A percentile compares a stretch with the other conserved stretches of the same genome.
phyloP scores from a whole-genome alignment of 1,139 yeast genomes.

The Blastobotrys apis region DNA sequence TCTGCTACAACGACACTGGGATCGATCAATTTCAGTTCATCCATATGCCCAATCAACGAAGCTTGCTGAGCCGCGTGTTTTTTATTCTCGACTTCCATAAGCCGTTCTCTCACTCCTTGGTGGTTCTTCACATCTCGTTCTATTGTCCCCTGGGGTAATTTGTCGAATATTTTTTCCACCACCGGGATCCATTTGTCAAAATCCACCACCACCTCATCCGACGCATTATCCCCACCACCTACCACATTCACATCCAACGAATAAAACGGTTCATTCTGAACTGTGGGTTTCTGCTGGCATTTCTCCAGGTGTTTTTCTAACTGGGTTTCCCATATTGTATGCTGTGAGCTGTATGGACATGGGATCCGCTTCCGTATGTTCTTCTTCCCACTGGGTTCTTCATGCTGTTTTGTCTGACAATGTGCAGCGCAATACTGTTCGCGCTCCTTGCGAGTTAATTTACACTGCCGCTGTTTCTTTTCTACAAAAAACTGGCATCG shows the following conservation, averaged over 20 bases:
- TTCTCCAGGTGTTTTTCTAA: slow-evolving; percentile 54
- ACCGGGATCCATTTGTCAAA: slow-evolving; percentile 21
- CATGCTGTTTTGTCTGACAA: too few species aligned
- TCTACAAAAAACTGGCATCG: slow-evolving; percentile 15
- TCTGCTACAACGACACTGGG: slow-evolving; percentile 52
- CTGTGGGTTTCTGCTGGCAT: slow-evolving; percentile 48
- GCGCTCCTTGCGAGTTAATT: slow-evolving; percentile 53
- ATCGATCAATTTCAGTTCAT: slow-evolving; percentile 41
- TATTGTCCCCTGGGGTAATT: too few species aligned
- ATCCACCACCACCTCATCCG: slow-evolving; percentile 1
- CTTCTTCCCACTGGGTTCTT: slow-evolving; percentile 6
- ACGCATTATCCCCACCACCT: background rate
- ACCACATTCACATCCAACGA: slow-evolving; percentile 39
- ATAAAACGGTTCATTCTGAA: slow-evolving; percentile 44
- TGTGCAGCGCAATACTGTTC: slow-evolving; percentile 64
- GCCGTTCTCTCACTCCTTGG: slow-evolving; percentile 39
- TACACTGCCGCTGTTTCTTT: slow-evolving; percentile 44
- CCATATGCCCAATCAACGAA: slow-evolving; percentile 69
- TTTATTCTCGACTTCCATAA: slow-evolving; percentile 49
- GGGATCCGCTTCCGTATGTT: slow-evolving; percentile 49
- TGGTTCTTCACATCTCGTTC: slow-evolving; percentile 22
- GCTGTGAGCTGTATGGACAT: slow-evolving; percentile 76
- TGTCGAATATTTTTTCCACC: slow-evolving; percentile 33
- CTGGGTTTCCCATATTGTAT: slow-evolving; percentile 62
- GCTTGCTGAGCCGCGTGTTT: slow-evolving; percentile 84